Conservation (phyloP, 176 grass and related monocot genomes). For the Aegilops umbellulata region DNA sequence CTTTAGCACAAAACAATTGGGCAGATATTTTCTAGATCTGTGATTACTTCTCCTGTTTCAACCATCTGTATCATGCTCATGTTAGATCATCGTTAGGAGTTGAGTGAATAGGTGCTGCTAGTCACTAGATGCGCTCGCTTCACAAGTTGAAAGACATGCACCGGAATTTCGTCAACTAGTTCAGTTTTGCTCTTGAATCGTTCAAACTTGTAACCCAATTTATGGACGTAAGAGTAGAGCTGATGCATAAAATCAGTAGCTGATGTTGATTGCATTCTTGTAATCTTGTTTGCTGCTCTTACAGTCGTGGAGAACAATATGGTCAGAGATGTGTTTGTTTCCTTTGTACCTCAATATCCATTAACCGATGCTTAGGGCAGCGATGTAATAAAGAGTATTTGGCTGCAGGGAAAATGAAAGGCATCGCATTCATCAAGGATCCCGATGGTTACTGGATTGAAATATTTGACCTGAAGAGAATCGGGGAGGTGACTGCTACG, state of each 20-base stretch:
- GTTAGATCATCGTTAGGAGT: background rate
- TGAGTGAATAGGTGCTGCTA: background rate
- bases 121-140: background rate
- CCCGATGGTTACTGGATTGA: conserved; percentile 99
- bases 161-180: background rate
- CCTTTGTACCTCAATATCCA: background rate
- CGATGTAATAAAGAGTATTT: background rate
- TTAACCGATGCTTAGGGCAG: background rate
- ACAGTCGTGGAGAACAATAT: too few species aligned
- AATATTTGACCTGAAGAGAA: conserved; percentile 83
- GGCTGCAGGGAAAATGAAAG: conserved; percentile 87
- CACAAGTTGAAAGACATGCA: background rate
- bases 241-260: background rate
- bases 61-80: background rate
- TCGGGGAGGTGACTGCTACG: conserved; percentile 41
- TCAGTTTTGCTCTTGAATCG: background rate
- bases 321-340: too few species aligned
- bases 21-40: background rate
- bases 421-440: conserved; percentile 96
- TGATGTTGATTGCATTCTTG: too few species aligned
- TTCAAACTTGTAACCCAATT: background rate
- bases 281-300: too few species aligned
- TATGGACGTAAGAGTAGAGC: background rate
- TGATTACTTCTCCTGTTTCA: background rate
- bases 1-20: background rate